Percentiles rank a stretch among this genome's conserved stretches.
These are phyloP conservation scores for Neonectria ditissima DNA, from an alignment of 2,329 filamentous ascomycete genomes.

Conservation along the genomic window DNA sequence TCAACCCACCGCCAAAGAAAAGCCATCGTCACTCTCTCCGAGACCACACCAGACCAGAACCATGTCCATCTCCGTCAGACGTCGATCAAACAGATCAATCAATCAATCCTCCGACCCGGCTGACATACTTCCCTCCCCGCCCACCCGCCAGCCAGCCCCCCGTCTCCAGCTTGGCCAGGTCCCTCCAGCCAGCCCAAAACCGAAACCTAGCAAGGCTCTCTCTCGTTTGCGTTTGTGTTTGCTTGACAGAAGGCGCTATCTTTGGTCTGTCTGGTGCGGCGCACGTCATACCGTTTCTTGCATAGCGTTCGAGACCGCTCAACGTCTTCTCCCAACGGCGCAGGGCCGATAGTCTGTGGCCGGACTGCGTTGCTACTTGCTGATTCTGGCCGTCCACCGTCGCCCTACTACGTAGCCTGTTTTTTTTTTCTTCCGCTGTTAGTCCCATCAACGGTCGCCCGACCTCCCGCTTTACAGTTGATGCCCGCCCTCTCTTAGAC, in stretches of 20 bases:
- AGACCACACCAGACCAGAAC: background rate
- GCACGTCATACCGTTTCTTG: conserved; percentile 35
- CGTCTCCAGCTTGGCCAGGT: conserved; percentile 9
- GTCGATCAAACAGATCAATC: conserved; percentile 9
- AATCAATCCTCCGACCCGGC: conserved; percentile 3
- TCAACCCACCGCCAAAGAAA: conserved; percentile 1
- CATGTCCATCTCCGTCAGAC: conserved; percentile 30
- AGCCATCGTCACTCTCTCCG: no score
- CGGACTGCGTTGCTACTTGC: conserved; percentile 8
- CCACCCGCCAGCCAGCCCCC: background rate
- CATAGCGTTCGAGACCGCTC: conserved; percentile 37
- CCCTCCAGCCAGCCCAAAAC: conserved; percentile 14
- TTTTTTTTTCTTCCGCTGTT: conserved; percentile 6
- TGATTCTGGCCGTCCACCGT: background rate
- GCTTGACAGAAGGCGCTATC: conserved; percentile 14
- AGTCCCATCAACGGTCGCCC: conserved; percentile 18
- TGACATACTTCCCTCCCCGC: background rate
- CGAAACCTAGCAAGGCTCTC: background rate
- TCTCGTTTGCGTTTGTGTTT: background rate
- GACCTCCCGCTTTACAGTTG: conserved; percentile 10
- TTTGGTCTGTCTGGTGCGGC: conserved; percentile 32
- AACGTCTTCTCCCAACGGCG: conserved; percentile 23
- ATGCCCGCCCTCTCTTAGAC: background rate
- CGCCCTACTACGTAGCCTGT: no score
- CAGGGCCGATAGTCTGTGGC: conserved; percentile 12